Conservation (phyloP, 1,139 yeast species). For the Eremothecium sinecaudum region DNA sequence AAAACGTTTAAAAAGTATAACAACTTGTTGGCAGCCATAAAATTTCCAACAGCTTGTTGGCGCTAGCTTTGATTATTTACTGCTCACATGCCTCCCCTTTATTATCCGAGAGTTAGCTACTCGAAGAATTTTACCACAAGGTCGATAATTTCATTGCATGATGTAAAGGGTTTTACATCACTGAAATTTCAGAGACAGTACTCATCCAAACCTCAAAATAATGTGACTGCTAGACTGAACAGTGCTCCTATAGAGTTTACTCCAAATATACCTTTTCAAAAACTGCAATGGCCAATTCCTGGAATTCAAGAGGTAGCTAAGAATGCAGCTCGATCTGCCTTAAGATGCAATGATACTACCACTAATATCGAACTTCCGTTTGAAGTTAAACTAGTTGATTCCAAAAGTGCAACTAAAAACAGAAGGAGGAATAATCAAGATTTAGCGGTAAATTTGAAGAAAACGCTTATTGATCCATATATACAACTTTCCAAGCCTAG, state of each 20-base stretch:
- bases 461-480: slow-evolving; percentile 45
- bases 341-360: slow-evolving; percentile 31
- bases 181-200: too few species aligned
- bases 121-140: too few species aligned
- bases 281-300: background rate
- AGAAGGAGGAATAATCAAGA: slow-evolving; percentile 9
- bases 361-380: slow-evolving; percentile 44
- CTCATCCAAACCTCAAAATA: too few species aligned
- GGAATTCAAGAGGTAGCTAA: slow-evolving; percentile 8
- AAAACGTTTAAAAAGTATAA: too few species aligned
- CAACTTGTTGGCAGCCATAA: too few species aligned
- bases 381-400: slow-evolving; percentile 38
- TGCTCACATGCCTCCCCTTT: too few species aligned
- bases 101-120: too few species aligned
- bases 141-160: too few species aligned
- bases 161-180: too few species aligned
- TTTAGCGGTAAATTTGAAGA: slow-evolving; percentile 26
- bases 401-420: slow-evolving; percentile 13
- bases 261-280: slow-evolving; percentile 24
- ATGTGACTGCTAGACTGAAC: too few species aligned
- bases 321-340: slow-evolving; percentile 24
- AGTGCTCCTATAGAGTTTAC: slow-evolving; percentile 34
- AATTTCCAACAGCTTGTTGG: too few species aligned
- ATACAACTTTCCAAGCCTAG: slow-evolving; percentile 81
- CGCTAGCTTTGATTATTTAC: too few species aligned